These are phyloP conservation scores for Dothideomycetes sp. DNA, from an alignment of 2,329 filamentous ascomycete genomes.

Conservation along the genomic window DNA sequence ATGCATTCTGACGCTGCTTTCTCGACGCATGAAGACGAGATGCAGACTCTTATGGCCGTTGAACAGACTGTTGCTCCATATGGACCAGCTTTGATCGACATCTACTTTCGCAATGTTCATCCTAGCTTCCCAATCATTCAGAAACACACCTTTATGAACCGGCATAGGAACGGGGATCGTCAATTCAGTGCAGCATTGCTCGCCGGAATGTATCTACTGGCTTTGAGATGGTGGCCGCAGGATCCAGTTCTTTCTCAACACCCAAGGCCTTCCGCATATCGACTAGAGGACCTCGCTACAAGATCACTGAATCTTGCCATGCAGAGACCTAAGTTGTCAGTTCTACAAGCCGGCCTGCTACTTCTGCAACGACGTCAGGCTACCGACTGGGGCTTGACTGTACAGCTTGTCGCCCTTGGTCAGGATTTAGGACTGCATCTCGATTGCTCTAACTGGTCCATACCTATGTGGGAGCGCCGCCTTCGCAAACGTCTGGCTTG, in stretches of 20 bases:
- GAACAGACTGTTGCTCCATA: conserved; percentile 67
- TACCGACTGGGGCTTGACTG: conserved; percentile 74
- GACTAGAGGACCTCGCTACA: conserved; percentile 63
- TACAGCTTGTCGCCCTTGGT: conserved; percentile 73
- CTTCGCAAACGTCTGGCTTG: conserved; percentile 77
- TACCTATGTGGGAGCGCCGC: conserved; percentile 77
- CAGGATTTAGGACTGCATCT: conserved; percentile 85
- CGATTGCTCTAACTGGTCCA: conserved; percentile 78
- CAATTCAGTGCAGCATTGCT: conserved; percentile 68
- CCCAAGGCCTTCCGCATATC: conserved; percentile 59
- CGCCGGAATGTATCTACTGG: conserved; percentile 72
- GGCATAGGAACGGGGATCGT: conserved; percentile 60
- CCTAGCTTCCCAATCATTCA: conserved; percentile 75
- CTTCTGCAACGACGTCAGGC: conserved; percentile 65
- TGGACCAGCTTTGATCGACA: conserved; percentile 63
- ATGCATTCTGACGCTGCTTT: conserved; percentile 66
- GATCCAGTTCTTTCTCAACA: conserved; percentile 53
- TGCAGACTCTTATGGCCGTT: conserved; percentile 58
- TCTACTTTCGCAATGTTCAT: conserved; percentile 74
- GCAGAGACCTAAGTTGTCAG: conserved; percentile 71
- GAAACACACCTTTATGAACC: conserved; percentile 68
- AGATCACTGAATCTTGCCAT: conserved; percentile 65
- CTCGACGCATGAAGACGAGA: conserved; percentile 58
- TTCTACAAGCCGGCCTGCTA: conserved; percentile 65
- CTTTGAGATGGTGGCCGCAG: conserved; percentile 79